These are phyloP conservation scores for Mycocentrospora acerina DNA, from an alignment of 2,329 filamentous ascomycete genomes.

Conservation along the genomic window DNA sequence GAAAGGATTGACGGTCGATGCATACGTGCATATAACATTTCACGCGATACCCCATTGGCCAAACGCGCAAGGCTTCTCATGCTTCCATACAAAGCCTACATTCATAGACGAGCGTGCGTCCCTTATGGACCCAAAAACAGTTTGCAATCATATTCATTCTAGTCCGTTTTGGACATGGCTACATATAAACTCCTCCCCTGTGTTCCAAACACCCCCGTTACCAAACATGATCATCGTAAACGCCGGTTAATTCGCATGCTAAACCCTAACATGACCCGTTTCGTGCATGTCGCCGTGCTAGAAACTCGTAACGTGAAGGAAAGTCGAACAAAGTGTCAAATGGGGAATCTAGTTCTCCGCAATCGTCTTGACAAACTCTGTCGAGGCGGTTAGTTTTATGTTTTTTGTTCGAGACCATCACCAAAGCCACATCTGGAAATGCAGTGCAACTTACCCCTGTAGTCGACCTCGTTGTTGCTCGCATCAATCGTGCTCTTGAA, in stretches of 20 bases:
- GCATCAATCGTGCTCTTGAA: slow-evolving; percentile 93
- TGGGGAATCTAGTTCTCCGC: slow-evolving; percentile 36
- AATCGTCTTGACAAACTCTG: slow-evolving; percentile 45
- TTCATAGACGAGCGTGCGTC: slow-evolving; percentile 26
- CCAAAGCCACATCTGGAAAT: not conserved
- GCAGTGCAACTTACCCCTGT: slow-evolving; percentile 67
- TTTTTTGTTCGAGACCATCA: not conserved
- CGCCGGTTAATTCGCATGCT: slow-evolving; percentile 35
- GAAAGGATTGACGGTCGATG: not conserved
- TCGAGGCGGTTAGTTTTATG: slow-evolving; percentile 13
- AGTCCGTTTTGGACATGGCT: slow-evolving; percentile 4
- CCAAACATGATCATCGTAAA: slow-evolving; percentile 19
- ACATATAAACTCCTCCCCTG: slow-evolving; percentile 9
- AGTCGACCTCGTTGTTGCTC: slow-evolving; percentile 95
- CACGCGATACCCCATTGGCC: slow-evolving; percentile 35
- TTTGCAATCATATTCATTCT: slow-evolving; percentile 1
- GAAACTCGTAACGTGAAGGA: slow-evolving; percentile 10
- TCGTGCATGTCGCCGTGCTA: slow-evolving; percentile 18
- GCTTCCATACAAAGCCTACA: slow-evolving; percentile 28
- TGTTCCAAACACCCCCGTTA: slow-evolving; percentile 2
- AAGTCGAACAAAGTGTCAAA: slow-evolving; percentile 1
- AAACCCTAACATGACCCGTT: slow-evolving; percentile 22
- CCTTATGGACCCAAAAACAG: slow-evolving; percentile 36
- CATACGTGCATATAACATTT: slow-evolving; percentile 3
- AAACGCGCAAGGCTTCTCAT: slow-evolving; percentile 37